phyloP scores from a whole-genome alignment of 1,139 yeast species.

The Suhomyces anneliseae region DNA sequence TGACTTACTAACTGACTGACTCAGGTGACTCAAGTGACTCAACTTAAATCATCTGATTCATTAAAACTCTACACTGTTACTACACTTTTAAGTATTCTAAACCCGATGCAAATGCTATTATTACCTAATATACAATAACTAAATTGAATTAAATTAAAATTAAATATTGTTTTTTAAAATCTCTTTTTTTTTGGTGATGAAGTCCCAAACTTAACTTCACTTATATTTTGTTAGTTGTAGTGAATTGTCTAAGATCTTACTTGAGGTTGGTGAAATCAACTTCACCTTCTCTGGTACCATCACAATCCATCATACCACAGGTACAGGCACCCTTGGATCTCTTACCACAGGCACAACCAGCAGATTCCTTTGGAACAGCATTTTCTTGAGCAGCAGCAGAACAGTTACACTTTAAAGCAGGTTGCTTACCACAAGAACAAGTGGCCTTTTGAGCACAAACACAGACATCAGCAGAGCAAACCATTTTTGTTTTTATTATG shows the following conservation, averaged over 20 bases:
- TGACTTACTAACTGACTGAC: too few species aligned
- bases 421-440: constrained; percentile 51
- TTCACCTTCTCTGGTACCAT: constrained; percentile 49
- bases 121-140: constrained; percentile 9
- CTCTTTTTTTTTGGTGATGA: too few species aligned
- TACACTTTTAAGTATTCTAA: neutral
- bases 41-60: too few species aligned
- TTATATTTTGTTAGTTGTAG: too few species aligned
- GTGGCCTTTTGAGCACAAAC: constrained; percentile 51
- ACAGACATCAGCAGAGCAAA: constrained; percentile 46
- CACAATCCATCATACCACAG: constrained; percentile 44
- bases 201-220: too few species aligned
- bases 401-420: constrained; percentile 48
- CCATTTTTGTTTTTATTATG: constrained; percentile 24
- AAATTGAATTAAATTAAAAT: neutral
- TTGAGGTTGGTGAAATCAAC: constrained; percentile 43
- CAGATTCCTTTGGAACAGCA: constrained; percentile 32
- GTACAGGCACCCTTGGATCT: constrained; percentile 43
- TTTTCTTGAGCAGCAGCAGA: constrained; percentile 44
- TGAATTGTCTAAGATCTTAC: constrained; percentile 13
- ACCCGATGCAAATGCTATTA: neutral
- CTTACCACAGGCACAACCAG: constrained; percentile 50
- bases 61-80: neutral
- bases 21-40: too few species aligned
- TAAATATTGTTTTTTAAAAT: neutral